Evolutionary conservation across 2,329 filamentous ascomycete species (phyloP), one percentile per base, ranked within the genome.

Genomic region (Fusarium oxysporum): DNA sequence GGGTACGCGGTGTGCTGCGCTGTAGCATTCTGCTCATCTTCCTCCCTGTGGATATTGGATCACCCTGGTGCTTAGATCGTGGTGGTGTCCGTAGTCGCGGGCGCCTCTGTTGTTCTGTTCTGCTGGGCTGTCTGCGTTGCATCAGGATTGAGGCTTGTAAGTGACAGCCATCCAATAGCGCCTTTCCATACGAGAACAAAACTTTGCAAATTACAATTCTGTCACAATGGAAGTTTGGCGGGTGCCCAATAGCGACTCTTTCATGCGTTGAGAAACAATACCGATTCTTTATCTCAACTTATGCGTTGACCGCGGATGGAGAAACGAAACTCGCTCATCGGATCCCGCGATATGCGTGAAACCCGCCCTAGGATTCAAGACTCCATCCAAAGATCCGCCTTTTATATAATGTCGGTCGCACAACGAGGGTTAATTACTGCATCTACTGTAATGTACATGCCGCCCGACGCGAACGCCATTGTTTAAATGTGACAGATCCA

Each of bases 141-240:
- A 66, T 60, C 35, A 54, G 61, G 35, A 51, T 57, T 60, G 64
- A 68, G 72, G 68, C 67, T 70, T 72, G 63, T 71, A 71, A 73
- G 71, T 73, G 70, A 68, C 48, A 50, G 48, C 66, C n/a, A 48
- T 69, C 65, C 66, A 69, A 69, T 62, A 44, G 67, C 57, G 58
- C 43, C 47, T 47, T 64, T 38, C 44, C 28, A 57, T 59, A 62
- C 53, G 56, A 58, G 51, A 41, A 50, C 62, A 45, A 66, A 62
- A 47, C 41, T 51, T 58, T 69, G 44, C 50, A 64, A 51, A 47
- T 54, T 67, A 56, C 41, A 60, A 43, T 56, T 54, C 47, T 37
- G 21, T 30, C 50, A 40, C 35, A 56, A 53, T 53, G 37, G 21
- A 23, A 33, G n/a, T 32, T 70, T 50, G 62, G 43, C 43, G n/a